phyloP scores from a whole-genome alignment of 371 early-diverging fungal genomes.

The Phascolomyces articulosus region DNA sequence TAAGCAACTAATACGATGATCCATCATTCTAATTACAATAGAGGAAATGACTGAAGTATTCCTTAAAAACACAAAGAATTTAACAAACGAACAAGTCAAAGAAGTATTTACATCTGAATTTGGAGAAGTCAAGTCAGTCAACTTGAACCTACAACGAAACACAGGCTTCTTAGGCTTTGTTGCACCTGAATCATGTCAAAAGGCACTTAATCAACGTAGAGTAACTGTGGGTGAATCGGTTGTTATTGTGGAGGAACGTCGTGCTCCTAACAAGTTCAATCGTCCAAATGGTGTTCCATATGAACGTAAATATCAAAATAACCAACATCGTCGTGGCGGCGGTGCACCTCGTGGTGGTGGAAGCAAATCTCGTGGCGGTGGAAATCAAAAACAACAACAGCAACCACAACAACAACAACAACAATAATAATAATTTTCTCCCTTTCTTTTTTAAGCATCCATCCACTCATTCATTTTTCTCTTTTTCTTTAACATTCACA shows the following conservation, averaged over 20 bases:
- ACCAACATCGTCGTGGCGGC: constrained; percentile 20
- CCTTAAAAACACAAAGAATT: constrained; percentile 33
- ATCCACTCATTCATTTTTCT: no score
- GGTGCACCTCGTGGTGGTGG: constrained; percentile 15
- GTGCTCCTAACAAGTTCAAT: constrained; percentile 14
- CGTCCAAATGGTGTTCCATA: constrained; percentile 13
- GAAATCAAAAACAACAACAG: neutral
- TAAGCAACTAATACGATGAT: no score
- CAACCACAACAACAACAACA: no score
- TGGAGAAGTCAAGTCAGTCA: constrained; percentile 39
- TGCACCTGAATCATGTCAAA: constrained; percentile 38
- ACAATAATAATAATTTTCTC: neutral
- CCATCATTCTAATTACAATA: neutral
- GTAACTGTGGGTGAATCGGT: constrained; percentile 22
- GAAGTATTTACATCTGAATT: constrained; percentile 41
- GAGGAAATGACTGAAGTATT: constrained; percentile 34
- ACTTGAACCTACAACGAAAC: constrained; percentile 17
- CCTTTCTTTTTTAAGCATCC: neutral
- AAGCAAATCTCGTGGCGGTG: constrained; percentile 17
- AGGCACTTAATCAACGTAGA: constrained; percentile 42
- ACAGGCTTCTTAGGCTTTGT: constrained; percentile 44
- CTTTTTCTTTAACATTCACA: no score
- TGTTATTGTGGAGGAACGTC: constrained; percentile 50
- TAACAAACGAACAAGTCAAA: constrained; percentile 35
- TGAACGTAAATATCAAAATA: constrained; percentile 18